Conservation (phyloP, 768 basidiomycete genomes). For the Rhizopogon vinicolor region DNA sequence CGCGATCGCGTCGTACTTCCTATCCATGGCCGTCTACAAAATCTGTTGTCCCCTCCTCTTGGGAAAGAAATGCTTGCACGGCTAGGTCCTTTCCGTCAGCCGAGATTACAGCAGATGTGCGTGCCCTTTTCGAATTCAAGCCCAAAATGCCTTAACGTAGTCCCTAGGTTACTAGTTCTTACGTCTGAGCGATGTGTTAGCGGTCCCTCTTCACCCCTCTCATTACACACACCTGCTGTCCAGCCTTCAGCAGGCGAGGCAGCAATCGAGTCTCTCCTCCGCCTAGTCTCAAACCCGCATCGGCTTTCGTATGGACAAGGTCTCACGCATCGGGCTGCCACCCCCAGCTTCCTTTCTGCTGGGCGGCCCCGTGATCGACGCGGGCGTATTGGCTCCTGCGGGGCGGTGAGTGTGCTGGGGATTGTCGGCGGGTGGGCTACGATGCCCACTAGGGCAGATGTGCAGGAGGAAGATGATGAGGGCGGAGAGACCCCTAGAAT, state of each 20-base stretch:
- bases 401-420: conserved; percentile 24
- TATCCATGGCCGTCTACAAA: conserved; percentile 49
- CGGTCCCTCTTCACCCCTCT: conserved; percentile 55
- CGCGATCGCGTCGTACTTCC: conserved; percentile 77
- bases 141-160: neutral
- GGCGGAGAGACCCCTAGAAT: conserved; percentile 55
- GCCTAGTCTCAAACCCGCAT: conserved; percentile 52
- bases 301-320: conserved; percentile 22
- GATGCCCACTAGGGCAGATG: conserved; percentile 28
- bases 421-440: conserved; percentile 20
- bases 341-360: conserved; percentile 69
- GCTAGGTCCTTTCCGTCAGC: conserved; percentile 52
- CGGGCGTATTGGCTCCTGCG: conserved; percentile 58
- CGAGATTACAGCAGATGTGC: conserved; percentile 79
- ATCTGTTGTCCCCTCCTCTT: conserved; percentile 49
- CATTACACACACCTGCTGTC: conserved; percentile 44
- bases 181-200: conserved; percentile 61
- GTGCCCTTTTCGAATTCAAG: conserved; percentile 13
- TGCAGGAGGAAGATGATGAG: conserved; percentile 36
- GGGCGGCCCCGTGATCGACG: conserved; percentile 74
- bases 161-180: conserved; percentile 64
- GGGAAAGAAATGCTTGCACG: conserved; percentile 55
- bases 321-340: conserved; percentile 21
- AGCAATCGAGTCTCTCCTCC: conserved; percentile 63
- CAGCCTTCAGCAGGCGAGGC: conserved; percentile 62